Evolutionary conservation across 768 basidiomycete genomes (phyloP).

Genomic region (Mrakia blollopis): DNA sequence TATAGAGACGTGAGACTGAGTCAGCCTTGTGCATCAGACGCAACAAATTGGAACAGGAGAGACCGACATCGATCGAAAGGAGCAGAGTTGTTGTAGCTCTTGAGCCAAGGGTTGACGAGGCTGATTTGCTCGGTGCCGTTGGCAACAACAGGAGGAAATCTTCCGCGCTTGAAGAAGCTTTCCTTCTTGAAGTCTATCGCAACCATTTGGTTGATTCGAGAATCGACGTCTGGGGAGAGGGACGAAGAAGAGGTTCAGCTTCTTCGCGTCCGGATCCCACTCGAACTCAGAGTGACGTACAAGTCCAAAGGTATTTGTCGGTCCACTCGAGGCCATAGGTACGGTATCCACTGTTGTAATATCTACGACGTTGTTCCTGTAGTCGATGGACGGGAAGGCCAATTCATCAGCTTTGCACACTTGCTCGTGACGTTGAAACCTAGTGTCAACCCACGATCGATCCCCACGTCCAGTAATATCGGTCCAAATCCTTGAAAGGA

Average conservation of each 20-base stretch:
- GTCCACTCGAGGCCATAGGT: slow-evolving; percentile 82
- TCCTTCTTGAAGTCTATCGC: slow-evolving; percentile 64
- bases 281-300: slow-evolving; percentile 32
- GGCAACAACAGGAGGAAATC: slow-evolving; percentile 60
- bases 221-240: slow-evolving; percentile 58
- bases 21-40: too few relatives aligned
- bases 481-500: slow-evolving; percentile 57
- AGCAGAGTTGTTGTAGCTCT: slow-evolving; percentile 55
- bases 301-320: slow-evolving; percentile 64
- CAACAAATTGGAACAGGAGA: slow-evolving; percentile 9
- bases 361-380: slow-evolving; percentile 59
- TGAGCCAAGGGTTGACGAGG: slow-evolving; percentile 59
- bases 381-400: background rate
- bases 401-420: background rate
- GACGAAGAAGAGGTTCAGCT: background rate
- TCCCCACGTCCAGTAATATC: slow-evolving; percentile 67
- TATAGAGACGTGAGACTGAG: background rate
- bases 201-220: slow-evolving; percentile 66
- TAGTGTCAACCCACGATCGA: slow-evolving; percentile 42
- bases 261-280: background rate
- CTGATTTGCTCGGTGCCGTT: slow-evolving; percentile 53
- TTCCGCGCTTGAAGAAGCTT: slow-evolving; percentile 64
- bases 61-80: slow-evolving; percentile 76
- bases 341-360: slow-evolving; percentile 70
- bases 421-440: background rate